phyloP scores from a whole-genome alignment of 2,329 filamentous ascomycete species.

The Pyrenochaeta sp. region DNA sequence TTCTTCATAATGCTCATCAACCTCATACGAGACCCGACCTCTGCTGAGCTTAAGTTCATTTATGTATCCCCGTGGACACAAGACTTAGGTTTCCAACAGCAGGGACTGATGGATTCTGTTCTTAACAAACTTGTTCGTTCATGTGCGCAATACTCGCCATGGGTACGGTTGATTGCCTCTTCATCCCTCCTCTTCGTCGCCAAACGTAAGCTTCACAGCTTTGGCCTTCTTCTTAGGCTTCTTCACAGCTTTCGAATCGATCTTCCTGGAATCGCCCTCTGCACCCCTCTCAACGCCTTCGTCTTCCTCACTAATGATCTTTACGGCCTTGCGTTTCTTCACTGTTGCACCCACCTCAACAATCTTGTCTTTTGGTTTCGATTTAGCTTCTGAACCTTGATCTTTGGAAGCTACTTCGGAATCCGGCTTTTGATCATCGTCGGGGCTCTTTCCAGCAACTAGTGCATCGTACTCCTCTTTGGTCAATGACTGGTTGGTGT shows the following conservation, averaged over 20 bases:
- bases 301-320: slow-evolving; percentile 42
- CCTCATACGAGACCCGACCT: no score
- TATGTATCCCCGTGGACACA: no score
- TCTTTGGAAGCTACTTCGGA: slow-evolving; percentile 10
- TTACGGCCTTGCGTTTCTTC: slow-evolving; percentile 49
- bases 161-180: neutral
- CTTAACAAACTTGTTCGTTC: no score
- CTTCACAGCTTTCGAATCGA: slow-evolving; percentile 28
- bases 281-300: slow-evolving; percentile 18
- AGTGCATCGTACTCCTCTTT: slow-evolving; percentile 60
- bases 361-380: slow-evolving; percentile 38
- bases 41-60: no score
- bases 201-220: slow-evolving; percentile 47
- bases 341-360: slow-evolving; percentile 39
- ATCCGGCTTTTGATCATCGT: slow-evolving; percentile 12
- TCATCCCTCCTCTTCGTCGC: slow-evolving; percentile 42
- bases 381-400: slow-evolving; percentile 6
- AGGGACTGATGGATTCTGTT: no score
- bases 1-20: no score
- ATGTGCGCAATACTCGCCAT: no score
- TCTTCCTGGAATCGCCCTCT: slow-evolving; percentile 11
- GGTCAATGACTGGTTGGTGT: slow-evolving; percentile 68
- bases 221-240: slow-evolving; percentile 48
- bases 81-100: no score
- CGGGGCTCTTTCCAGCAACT: slow-evolving; percentile 38